Evolutionary conservation across 352 stramenopile genomes (phyloP).

Genomic region (Plasmopara muralis): DNA sequence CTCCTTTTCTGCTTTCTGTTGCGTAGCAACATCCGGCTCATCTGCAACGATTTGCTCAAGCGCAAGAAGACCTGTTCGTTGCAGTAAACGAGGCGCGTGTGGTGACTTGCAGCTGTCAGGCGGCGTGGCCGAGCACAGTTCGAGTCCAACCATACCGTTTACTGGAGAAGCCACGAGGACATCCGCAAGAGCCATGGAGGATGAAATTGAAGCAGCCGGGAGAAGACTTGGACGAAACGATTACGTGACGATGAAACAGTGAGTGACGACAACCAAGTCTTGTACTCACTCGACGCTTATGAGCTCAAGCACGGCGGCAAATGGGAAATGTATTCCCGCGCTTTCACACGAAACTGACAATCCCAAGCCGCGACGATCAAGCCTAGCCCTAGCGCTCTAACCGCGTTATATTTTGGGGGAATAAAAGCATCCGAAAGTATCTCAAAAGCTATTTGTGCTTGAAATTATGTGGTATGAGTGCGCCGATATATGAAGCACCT

Average conservation of each 20-base stretch:
- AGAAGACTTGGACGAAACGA: too few relatives aligned
- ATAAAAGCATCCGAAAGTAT: background rate
- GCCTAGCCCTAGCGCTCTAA: too few relatives aligned
- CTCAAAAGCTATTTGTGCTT: too few relatives aligned
- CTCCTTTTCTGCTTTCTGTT: constrained; percentile 4
- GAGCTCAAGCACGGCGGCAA: too few relatives aligned
- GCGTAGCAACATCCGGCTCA: constrained; percentile 10
- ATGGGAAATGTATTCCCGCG: too few relatives aligned
- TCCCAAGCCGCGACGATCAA: too few relatives aligned
- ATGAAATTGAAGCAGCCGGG: background rate
- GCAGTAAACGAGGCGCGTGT: constrained; percentile 32
- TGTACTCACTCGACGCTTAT: too few relatives aligned
- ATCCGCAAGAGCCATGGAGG: constrained; percentile 19
- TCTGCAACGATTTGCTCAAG: constrained; percentile 47
- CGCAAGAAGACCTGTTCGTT: constrained; percentile 39
- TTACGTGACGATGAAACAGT: too few relatives aligned
- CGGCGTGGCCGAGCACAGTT: constrained; percentile 34
- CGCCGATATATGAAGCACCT: too few relatives aligned
- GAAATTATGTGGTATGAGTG: too few relatives aligned
- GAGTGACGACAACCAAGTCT: too few relatives aligned
- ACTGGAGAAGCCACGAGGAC: constrained; percentile 26
- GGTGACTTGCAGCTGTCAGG: constrained; percentile 23
- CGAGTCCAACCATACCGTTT: constrained; percentile 25
- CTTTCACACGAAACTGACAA: too few relatives aligned
- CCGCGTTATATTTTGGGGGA: background rate